Conservation (phyloP, 1,284 basidiomycete genomes). For the Sporisorium scitamineum region DNA sequence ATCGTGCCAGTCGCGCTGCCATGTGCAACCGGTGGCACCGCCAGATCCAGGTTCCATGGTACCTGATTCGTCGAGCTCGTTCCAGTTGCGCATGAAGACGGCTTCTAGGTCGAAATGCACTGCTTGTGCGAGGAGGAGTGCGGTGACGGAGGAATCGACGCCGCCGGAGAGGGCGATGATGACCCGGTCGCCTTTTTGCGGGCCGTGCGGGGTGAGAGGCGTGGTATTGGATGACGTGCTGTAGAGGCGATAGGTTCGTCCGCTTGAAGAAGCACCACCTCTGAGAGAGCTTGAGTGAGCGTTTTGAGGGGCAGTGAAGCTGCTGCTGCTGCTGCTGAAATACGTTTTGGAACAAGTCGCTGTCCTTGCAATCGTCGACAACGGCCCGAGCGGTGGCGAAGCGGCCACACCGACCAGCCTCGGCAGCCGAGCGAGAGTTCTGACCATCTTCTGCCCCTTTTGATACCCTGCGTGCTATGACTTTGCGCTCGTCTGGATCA, state of each 20-base stretch:
- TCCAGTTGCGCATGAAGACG: slow-evolving; percentile 96
- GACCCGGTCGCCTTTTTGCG: slow-evolving; percentile 73
- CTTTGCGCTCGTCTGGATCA: background rate
- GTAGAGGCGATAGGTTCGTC: background rate
- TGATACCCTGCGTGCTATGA: background rate
- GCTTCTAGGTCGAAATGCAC: slow-evolving; percentile 78
- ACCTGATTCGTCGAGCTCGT: slow-evolving; percentile 74
- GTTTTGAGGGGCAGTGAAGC: background rate
- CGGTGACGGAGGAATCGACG: slow-evolving; percentile 80
- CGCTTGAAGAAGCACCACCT: too few species aligned
- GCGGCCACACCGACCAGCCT: background rate
- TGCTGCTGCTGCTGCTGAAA: background rate
- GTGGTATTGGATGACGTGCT: background rate
- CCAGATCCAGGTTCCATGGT: slow-evolving; percentile 69
- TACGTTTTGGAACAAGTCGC: background rate
- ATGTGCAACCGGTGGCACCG: slow-evolving; percentile 79
- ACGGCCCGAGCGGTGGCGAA: background rate
- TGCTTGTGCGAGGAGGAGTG: slow-evolving; percentile 52
- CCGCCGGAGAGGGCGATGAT: slow-evolving; percentile 95
- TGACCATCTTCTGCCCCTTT: background rate
- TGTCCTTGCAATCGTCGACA: background rate
- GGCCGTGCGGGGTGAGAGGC: slow-evolving; percentile 8
- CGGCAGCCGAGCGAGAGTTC: background rate
- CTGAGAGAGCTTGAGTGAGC: too few species aligned
- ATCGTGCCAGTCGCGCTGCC: slow-evolving; percentile 95